Percentiles rank a stretch among this genome's conserved stretches.
These are phyloP conservation scores for Melocanna baccifera DNA, from an alignment of 176 grass and related monocot species.

Conservation along the genomic window DNA sequence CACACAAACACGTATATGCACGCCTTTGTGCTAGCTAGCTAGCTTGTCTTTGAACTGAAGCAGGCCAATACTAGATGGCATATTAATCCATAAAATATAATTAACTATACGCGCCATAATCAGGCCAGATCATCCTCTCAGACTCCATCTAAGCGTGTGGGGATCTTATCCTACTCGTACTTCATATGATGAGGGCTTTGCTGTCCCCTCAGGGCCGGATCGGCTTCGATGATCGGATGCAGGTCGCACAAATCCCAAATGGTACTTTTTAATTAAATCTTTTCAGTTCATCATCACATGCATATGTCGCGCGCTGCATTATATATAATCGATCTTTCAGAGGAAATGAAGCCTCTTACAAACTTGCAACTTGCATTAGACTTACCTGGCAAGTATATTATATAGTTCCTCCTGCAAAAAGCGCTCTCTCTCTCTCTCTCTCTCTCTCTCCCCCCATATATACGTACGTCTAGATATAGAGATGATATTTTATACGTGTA, in stretches of 20 bases:
- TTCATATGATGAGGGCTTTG: slow-evolving; percentile 39
- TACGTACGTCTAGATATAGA: background rate
- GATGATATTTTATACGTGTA: slow-evolving; percentile 27
- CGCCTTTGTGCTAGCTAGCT: background rate
- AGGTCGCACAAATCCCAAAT: slow-evolving; percentile 44
- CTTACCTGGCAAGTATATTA: background rate
- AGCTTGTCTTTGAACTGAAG: background rate
- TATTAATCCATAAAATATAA: background rate
- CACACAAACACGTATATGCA: background rate
- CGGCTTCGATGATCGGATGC: slow-evolving; percentile 31
- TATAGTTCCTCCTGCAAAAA: background rate
- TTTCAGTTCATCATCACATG: slow-evolving; percentile 54
- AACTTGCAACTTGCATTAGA: slow-evolving; percentile 16
- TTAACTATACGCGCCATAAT: slow-evolving; percentile 23
- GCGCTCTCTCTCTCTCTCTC: background rate
- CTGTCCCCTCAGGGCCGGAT: slow-evolving; percentile 45
- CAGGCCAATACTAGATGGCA: background rate
- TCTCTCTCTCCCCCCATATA: background rate
- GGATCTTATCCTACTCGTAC: slow-evolving; percentile 46
- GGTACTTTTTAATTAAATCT: slow-evolving; percentile 29
- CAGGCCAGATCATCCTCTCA: slow-evolving; percentile 27
- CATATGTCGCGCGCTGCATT: slow-evolving; percentile 8
- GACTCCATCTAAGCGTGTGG: slow-evolving; percentile 31
- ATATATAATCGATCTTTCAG: slow-evolving; percentile 3
- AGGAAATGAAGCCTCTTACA: background rate